Conservation (phyloP, 2,329 filamentous ascomycete species). For the Hymenotorrendiella dingleyae region DNA sequence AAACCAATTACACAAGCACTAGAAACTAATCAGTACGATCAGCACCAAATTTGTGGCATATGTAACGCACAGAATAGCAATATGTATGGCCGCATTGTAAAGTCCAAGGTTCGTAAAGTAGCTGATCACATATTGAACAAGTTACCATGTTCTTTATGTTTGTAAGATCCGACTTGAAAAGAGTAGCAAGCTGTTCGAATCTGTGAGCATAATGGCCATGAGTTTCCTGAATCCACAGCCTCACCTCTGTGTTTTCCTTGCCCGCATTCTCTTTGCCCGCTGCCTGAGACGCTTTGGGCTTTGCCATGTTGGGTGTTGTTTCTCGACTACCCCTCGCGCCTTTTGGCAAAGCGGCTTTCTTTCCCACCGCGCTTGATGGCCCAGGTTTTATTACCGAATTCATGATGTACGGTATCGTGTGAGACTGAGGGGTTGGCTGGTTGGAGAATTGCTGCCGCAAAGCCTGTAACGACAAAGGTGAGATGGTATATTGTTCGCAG, state of each 20-base stretch:
- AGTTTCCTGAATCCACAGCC: neutral
- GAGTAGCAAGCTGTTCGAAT: constrained; percentile 19
- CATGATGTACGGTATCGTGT: neutral
- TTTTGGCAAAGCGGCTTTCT: neutral
- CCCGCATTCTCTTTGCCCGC: too few species aligned
- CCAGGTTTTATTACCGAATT: neutral
- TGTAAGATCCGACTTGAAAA: constrained; percentile 45
- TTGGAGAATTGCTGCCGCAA: too few species aligned
- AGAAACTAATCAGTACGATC: constrained; percentile 13
- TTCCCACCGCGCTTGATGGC: neutral
- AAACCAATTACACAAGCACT: constrained; percentile 34
- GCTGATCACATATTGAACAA: constrained; percentile 63
- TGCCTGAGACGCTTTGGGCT: too few species aligned
- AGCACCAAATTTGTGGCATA: neutral
- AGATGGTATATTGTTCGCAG: too few species aligned
- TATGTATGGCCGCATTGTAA: constrained; percentile 65
- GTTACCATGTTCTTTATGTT: constrained; percentile 54
- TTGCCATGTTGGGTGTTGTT: neutral
- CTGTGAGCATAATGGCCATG: constrained; percentile 6
- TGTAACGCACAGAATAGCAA: constrained; percentile 54
- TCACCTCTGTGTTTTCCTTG: constrained; percentile 16
- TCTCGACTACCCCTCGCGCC: neutral
- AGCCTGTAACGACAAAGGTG: too few species aligned
- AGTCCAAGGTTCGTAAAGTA: constrained; percentile 65
- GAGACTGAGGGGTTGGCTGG: too few species aligned